Evolutionary conservation across 495 filamentous ascomycete genomes (phyloP).

Genomic region (Hyaloscypha finlandica): DNA sequence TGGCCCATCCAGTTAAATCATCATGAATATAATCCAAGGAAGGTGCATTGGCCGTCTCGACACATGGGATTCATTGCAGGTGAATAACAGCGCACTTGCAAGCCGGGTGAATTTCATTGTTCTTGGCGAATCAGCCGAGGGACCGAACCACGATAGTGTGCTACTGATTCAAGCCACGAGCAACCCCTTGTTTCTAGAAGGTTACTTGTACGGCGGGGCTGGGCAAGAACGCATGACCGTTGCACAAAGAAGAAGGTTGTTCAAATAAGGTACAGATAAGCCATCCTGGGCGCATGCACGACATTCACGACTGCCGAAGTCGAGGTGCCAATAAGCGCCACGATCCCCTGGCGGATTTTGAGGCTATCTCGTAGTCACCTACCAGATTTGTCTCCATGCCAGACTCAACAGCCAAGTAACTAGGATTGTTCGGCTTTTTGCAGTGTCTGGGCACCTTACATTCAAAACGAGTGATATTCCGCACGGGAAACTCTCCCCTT

Average conservation of each 20-base stretch:
- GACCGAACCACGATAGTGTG: background rate
- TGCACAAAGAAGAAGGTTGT: constrained; percentile 1
- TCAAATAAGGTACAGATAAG: background rate
- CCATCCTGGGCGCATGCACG: background rate
- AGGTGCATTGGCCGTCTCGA: background rate
- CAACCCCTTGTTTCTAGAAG: background rate
- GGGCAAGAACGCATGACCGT: background rate
- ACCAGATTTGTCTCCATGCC: background rate
- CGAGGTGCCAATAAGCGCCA: background rate
- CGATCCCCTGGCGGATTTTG: background rate
- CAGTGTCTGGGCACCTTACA: background rate
- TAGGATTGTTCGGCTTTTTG: background rate
- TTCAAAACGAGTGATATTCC: background rate
- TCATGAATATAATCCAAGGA: background rate
- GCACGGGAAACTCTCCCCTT: background rate
- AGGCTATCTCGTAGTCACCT: background rate
- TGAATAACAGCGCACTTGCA: background rate
- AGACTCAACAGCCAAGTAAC: background rate
- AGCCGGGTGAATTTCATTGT: background rate
- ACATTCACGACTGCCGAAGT: background rate
- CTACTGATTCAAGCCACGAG: background rate
- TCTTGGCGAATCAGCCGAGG: background rate
- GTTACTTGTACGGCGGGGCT: background rate
- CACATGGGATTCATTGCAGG: background rate
- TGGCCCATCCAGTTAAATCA: background rate